Conservation (phyloP, 306 rosid species). For the Lablab purpureus region DNA sequence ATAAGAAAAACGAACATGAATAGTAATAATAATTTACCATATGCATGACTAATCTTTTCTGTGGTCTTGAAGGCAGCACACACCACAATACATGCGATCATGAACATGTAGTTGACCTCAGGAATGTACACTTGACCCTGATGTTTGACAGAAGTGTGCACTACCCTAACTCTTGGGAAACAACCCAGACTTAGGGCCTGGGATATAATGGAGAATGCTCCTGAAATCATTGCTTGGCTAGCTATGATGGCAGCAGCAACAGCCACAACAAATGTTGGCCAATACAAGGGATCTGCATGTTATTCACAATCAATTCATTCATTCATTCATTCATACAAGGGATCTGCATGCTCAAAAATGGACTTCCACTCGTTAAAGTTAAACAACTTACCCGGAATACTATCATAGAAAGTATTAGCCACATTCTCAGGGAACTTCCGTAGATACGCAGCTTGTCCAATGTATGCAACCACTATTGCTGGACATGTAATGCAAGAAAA, state of each 20-base stretch:
- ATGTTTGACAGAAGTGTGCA: slow-evolving; percentile 77
- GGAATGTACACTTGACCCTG: slow-evolving; percentile 88
- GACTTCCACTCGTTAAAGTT: neutral
- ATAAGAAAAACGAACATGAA: too few relatives aligned
- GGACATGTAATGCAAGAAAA: slow-evolving; percentile 51
- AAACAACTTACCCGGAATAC: slow-evolving; percentile 56
- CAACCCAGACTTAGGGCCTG: slow-evolving; percentile 79
- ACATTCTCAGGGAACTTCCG: slow-evolving; percentile 47
- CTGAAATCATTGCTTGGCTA: slow-evolving; percentile 92
- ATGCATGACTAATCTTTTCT: slow-evolving; percentile 78
- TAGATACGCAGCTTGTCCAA: slow-evolving; percentile 58
- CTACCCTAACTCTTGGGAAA: slow-evolving; percentile 82
- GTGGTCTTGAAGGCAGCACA: slow-evolving; percentile 75
- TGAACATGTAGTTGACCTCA: slow-evolving; percentile 73
- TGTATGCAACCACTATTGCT: slow-evolving; percentile 46
- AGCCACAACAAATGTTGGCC: slow-evolving; percentile 90
- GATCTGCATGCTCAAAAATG: too few relatives aligned
- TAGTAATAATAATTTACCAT: slow-evolving; percentile 53
- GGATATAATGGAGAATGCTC: slow-evolving; percentile 77
- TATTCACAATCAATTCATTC: neutral
- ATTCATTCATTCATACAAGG: too few relatives aligned
- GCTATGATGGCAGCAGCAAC: slow-evolving; percentile 84
- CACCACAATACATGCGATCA: slow-evolving; percentile 72
- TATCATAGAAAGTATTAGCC: slow-evolving; percentile 44
- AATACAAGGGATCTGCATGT: slow-evolving; percentile 66